These are phyloP conservation scores for Entomophthora muscae DNA, from an alignment of 371 early-diverging fungal genomes.

Conservation along the genomic window DNA sequence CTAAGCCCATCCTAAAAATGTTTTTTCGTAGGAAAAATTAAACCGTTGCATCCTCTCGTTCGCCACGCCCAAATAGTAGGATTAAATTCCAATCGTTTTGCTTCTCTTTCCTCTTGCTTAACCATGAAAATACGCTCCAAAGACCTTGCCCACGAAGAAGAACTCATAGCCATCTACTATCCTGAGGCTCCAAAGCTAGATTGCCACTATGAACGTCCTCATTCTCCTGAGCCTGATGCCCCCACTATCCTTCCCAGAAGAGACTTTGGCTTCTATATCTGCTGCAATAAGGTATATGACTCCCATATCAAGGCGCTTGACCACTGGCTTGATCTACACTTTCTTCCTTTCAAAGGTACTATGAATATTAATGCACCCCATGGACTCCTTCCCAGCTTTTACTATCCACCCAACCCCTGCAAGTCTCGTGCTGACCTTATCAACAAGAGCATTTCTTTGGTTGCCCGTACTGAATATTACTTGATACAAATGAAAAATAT, in stretches of 20 bases:
- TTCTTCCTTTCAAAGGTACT: not conserved
- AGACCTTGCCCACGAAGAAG: not conserved
- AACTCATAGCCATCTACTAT: not conserved
- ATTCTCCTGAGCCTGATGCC: not conserved
- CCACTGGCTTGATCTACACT: not conserved
- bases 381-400: not conserved
- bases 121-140: not conserved
- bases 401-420: not conserved
- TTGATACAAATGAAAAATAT: not conserved
- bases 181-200: not conserved
- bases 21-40: no score
- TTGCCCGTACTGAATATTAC: not conserved
- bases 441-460: not conserved
- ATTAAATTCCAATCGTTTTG: no score
- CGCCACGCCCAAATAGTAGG: no score
- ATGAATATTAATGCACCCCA: not conserved
- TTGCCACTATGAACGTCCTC: not conserved
- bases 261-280: not conserved
- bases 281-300: not conserved
- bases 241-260: not conserved
- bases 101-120: no score
- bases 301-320: not conserved
- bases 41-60: no score
- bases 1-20: no score
- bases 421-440: not conserved